Evolutionary conservation across 2,329 filamentous ascomycete genomes (phyloP), one percentile per base, ranked within the genome.

Genomic region (Aspergillus neoniger): DNA sequence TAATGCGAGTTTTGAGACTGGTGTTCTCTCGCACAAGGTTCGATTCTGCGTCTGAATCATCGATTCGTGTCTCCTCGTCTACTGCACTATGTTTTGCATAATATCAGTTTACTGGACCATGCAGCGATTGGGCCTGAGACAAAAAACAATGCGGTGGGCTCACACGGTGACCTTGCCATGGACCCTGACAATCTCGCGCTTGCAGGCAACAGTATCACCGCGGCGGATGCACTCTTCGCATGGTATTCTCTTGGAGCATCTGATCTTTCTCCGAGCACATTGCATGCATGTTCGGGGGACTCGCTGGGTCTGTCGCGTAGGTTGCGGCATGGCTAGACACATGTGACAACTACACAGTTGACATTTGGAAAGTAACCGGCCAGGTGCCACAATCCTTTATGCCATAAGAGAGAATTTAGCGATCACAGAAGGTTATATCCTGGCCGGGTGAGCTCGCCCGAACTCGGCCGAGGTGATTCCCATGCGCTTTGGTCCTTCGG

Each of bases 221-320:
- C 56, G 56, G 23, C 49, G 48, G 23, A 58, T 53, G 39, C 56
- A 58, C 21, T 52, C 50, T 4, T 58, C 49, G 28, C 56, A 58
- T 14, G 56, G 56, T 9, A 58, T 54, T 21, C 47, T 58, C 39
- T 58, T 58, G 12, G 56, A 58, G 28, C 56, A 58, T 44, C 54
- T 58, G 14, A 53, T 39, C 32, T 58, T 58, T 15, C 56, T 47
- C n/a, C 56, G 56, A 5, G 56, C 43, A 28, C 56, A 58, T 25
- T 47, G 49, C 14, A 54, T 54, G 41, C 49, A 58, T 38, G 49
- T 47, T 9, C 49, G 56, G 17, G 56, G 56, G 10, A 58, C 56
- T 50, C 49, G 23, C 49, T 58, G 56, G 23, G 56, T 58, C 49
- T 58, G 48, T 25, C 56, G 49, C 56, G 54, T 53, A 6, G 43